Base-by-base conservation (phyloP, 805 yeast genomes). In the Myxozyma neotropica region DNA sequence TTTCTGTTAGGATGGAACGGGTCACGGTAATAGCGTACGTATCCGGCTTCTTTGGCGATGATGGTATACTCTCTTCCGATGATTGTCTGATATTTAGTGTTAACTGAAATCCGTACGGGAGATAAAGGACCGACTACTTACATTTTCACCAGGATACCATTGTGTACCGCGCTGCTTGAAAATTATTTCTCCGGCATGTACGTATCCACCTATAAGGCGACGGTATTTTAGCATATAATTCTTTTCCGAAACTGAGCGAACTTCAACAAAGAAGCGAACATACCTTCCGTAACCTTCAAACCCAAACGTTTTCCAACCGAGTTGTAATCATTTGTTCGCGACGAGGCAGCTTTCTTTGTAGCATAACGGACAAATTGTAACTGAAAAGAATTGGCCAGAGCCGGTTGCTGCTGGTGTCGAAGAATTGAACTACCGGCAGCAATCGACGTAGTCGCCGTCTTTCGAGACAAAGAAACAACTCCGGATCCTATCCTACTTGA, bases 241-340 rank as follows among this genome's bases (percentile, higher is more conserved):
- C 21, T 5, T n/a, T 38, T 19, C 43, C 21, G 23, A 24, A 45
- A 65, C 50, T 35, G 8, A 17, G 27, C 7, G 36, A 8, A 23
- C 17, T 7, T 3, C 43, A 35, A 26, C 46, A 13, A n/a, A 23
- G 13, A 31, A 15, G 44, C 15, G 31, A 8, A 77, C 70, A 83
- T 79, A 42, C 94, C 91, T 70, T 93, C 97, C 63, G 87, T 83
- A 51, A 81, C 88, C 76, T 94, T 94, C 36, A 95, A 88, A 26
- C 99, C 99, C 53, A 94, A 77, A 71, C 98, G 80, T 74, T 95
- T 85, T 78, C 99, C 99, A 2, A 90, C 90, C 15, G 99, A 92
- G 73, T 92, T 97, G 72, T 87, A 87, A 84, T 88, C 92, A 67
- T 88, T 88, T 17, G 97, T 88, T 75, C 85, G 88, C n/a, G 97